Percentiles rank a stretch among this genome's conserved stretches.
Evolutionary conservation across 2,329 filamentous ascomycete genomes (phyloP).

Genomic region (Blastomyces parvus): DNA sequence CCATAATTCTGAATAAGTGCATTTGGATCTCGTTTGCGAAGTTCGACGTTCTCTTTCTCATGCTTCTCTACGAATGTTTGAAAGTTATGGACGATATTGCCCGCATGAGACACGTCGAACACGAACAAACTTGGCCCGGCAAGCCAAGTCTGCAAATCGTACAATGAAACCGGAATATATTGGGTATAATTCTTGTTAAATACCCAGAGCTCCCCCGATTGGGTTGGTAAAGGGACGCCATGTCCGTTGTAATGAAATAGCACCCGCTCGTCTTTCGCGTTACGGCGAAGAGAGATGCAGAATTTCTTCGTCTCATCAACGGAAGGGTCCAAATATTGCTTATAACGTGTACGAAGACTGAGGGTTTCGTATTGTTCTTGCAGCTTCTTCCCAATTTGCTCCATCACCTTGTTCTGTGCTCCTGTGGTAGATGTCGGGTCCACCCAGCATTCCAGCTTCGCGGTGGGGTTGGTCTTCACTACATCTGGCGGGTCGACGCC

Average conservation of each 20-base stretch:
- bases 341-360: conserved; percentile 91
- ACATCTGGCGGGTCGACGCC: conserved; percentile 96
- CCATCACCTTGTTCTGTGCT: conserved; percentile 68
- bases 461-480: conserved; percentile 85
- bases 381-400: conserved; percentile 91
- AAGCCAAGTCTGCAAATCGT: conserved; percentile 91
- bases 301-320: conserved; percentile 98
- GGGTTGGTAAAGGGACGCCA: conserved; percentile 88
- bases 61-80: conserved; percentile 92
- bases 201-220: conserved; percentile 96
- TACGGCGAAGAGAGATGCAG: conserved; percentile 76
- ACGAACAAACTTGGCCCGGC: conserved; percentile 93
- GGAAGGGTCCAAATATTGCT: conserved; percentile 91
- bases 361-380: conserved; percentile 94
- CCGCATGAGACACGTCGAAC: conserved; percentile 94
- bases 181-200: conserved; percentile 99
- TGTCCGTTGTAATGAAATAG: conserved; percentile 99
- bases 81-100: conserved; percentile 92
- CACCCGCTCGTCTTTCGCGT: conserved; percentile 90
- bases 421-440: conserved; percentile 74
- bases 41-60: conserved; percentile 74
- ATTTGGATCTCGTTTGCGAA: conserved; percentile 64
- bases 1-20: conserved; percentile 55
- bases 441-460: conserved; percentile 93
- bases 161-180: conserved; percentile 93